A percentile compares a stretch with the other conserved stretches of the same genome.
Conservation (phyloP, 2,329 filamentous ascomycete species). For the Fusarium fracticaudum region DNA sequence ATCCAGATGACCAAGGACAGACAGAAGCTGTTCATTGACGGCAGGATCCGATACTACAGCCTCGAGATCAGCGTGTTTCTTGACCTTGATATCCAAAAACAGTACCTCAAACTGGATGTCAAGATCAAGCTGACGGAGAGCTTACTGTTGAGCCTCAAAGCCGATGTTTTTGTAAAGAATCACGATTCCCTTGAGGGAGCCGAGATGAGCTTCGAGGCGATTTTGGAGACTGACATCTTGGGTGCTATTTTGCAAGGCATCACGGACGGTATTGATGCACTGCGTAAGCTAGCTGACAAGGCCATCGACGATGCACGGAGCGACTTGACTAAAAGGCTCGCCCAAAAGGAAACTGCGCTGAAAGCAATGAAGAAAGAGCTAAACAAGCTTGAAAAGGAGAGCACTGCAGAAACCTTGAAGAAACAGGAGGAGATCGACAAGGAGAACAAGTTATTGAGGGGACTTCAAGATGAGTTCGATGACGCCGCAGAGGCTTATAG, state of each 20-base stretch:
- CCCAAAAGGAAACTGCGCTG: neutral
- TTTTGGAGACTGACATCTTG: neutral
- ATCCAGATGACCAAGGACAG: neutral
- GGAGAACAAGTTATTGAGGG: neutral
- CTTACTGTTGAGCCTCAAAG: neutral
- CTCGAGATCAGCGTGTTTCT: neutral
- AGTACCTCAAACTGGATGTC: neutral
- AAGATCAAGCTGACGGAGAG: neutral
- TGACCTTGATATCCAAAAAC: neutral
- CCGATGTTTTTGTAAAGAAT: neutral
- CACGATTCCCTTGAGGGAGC: neutral
- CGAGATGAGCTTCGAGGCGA: neutral
- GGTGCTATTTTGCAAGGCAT: neutral
- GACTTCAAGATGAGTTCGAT: neutral
- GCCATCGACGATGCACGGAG: neutral
- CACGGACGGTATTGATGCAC: neutral
- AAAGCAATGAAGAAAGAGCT: neutral
- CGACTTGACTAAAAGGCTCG: neutral
- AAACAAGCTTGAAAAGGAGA: neutral
- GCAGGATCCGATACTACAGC: fast-evolving
- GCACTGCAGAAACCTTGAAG: neutral
- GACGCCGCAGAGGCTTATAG: neutral
- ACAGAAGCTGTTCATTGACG: neutral
- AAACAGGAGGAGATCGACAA: neutral
- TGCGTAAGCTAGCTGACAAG: neutral